Conservation (phyloP, 768 basidiomycete species). For the Artomyces pyxidatus region DNA sequence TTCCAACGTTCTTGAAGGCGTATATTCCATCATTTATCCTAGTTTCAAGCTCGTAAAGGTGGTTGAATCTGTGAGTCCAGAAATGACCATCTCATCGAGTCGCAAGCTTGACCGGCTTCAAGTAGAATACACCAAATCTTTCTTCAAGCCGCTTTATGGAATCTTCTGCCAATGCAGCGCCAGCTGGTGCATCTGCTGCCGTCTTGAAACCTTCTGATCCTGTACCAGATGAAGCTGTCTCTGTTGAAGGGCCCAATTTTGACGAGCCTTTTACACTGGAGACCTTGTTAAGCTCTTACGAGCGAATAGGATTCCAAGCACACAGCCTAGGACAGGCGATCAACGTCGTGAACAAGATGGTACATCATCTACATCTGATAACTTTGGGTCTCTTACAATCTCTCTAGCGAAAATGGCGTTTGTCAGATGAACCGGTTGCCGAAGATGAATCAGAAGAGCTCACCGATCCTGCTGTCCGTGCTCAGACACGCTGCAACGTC, state of each 20-base stretch:
- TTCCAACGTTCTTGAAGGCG: no score
- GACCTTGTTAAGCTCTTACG: conserved; percentile 68
- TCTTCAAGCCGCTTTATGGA: no score
- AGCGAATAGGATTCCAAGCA: conserved; percentile 96
- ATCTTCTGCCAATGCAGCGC: conserved; percentile 37
- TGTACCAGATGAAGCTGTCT: conserved; percentile 50
- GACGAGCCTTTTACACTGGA: conserved; percentile 59
- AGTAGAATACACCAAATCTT: no score
- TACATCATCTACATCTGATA: conserved; percentile 28
- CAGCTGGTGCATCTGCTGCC: conserved; percentile 60
- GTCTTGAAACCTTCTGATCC: conserved; percentile 72
- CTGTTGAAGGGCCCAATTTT: conserved; percentile 86
- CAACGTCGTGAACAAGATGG: conserved; percentile 91
- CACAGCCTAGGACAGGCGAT: conserved; percentile 85
- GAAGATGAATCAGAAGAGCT: conserved; percentile 68
- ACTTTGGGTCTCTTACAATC: not conserved
- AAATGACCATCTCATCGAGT: no score
- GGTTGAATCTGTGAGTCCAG: no score
- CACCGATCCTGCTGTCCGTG: conserved; percentile 48
- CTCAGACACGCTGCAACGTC: conserved; percentile 71
- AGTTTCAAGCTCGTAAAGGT: no score
- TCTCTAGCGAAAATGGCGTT: conserved; percentile 73
- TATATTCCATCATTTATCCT: no score
- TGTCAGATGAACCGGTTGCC: conserved; percentile 73
- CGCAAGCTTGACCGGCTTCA: no score